Conservation (phyloP, 2,329 filamentous ascomycete species). For the Monosporascus sp. region DNA sequence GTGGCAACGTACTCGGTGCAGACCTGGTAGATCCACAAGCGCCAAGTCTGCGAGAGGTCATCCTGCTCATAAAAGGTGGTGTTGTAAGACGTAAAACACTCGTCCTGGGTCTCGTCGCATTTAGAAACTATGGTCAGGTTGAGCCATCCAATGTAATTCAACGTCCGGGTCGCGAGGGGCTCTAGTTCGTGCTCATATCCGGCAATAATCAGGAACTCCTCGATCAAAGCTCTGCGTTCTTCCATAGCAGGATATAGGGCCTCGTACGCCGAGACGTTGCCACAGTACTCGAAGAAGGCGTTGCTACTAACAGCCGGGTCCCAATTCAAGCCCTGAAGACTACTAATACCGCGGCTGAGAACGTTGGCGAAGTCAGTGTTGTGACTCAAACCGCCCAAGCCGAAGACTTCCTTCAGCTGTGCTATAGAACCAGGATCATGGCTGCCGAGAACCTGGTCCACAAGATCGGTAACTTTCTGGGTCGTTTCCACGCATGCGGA, state of each 20-base stretch:
- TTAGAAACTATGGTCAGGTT: slow-evolving; percentile 21
- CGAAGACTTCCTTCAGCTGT: slow-evolving; percentile 39
- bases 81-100: slow-evolving; percentile 33
- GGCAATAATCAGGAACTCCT: slow-evolving; percentile 34
- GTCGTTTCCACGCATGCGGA: slow-evolving; percentile 59
- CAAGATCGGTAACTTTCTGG: slow-evolving; percentile 48
- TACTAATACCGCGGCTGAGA: slow-evolving; percentile 35
- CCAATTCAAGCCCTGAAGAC: slow-evolving; percentile 48
- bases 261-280: slow-evolving; percentile 35
- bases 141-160: slow-evolving; percentile 49
- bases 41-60: slow-evolving; percentile 34
- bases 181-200: slow-evolving; percentile 35
- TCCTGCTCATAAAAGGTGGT: slow-evolving; percentile 28
- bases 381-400: slow-evolving; percentile 37
- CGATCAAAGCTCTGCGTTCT: slow-evolving; percentile 28
- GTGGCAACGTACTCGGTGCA: slow-evolving; percentile 44
- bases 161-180: slow-evolving; percentile 35
- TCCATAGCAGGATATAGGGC: slow-evolving; percentile 38
- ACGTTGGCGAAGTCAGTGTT: slow-evolving; percentile 44
- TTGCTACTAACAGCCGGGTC: slow-evolving; percentile 40
- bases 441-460: slow-evolving; percentile 45
- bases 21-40: slow-evolving; percentile 49
- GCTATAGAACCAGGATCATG: slow-evolving; percentile 35
- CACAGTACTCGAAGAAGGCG: slow-evolving; percentile 43
- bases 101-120: slow-evolving; percentile 27